phyloP scores from a whole-genome alignment of 108 stramenopile species.

The Stephanodiscus triporus region DNA sequence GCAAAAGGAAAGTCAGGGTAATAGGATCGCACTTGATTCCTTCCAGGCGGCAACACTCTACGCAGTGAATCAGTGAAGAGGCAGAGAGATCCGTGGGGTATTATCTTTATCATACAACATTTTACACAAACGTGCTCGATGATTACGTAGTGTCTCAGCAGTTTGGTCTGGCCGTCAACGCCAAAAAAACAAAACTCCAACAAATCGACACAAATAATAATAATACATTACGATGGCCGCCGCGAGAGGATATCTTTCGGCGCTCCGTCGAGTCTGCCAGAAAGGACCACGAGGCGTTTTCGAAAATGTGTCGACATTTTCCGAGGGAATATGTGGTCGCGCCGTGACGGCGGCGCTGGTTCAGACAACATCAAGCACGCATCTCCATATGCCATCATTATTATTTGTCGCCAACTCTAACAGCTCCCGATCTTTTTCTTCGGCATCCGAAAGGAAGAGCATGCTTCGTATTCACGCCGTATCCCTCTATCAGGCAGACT shows the following conservation, averaged over 20 bases:
- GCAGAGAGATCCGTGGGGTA: too few relatives aligned
- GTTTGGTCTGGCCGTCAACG: neutral
- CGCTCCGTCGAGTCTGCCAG: constrained; percentile 11
- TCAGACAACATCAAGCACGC: neutral
- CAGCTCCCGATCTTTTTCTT: constrained; percentile 29
- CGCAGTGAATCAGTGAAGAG: too few relatives aligned
- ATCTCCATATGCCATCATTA: constrained; percentile 7
- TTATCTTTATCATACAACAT: too few relatives aligned
- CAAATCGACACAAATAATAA: neutral
- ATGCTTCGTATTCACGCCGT: constrained; percentile 74
- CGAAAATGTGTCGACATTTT: neutral
- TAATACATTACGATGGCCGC: constrained; percentile 17
- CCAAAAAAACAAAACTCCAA: too few relatives aligned
- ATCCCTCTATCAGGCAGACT: constrained; percentile 64
- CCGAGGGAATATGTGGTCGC: neutral
- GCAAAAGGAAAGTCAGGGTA: too few relatives aligned
- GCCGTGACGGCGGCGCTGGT: neutral
- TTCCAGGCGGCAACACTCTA: too few relatives aligned
- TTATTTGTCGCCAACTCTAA: neutral
- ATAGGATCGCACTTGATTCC: too few relatives aligned
- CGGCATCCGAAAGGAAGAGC: constrained; percentile 23
- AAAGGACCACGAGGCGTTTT: neutral
- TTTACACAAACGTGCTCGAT: too few relatives aligned
- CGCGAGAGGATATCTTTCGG: constrained; percentile 16
- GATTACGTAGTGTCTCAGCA: too few relatives aligned